Conservation (phyloP, 768 basidiomycete genomes). For the Clitopilus passeckerianus region DNA sequence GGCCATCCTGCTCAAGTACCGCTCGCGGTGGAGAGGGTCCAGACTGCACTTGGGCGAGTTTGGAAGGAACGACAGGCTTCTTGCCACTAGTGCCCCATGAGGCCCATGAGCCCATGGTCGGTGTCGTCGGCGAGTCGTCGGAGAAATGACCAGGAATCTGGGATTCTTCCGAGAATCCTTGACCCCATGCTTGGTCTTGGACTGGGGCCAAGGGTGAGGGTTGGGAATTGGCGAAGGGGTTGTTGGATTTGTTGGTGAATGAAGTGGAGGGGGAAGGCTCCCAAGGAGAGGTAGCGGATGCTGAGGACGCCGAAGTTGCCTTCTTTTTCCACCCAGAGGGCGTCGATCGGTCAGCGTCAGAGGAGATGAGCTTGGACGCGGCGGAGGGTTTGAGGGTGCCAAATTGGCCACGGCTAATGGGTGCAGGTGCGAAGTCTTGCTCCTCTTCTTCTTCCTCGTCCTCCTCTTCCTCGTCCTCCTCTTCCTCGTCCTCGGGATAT, state of each 20-base stretch:
- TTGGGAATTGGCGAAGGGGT: conserved; percentile 1
- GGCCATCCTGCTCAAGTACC: no score
- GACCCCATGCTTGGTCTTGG: not conserved
- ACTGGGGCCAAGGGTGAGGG: not conserved
- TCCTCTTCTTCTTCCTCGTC: not conserved
- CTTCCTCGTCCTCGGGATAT: not conserved
- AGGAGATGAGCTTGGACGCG: not conserved
- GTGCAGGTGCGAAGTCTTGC: not conserved
- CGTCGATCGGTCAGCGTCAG: not conserved
- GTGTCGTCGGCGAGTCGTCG: not conserved
- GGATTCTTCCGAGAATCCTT: conserved; percentile 2
- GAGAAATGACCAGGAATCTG: not conserved
- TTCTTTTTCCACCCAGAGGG: conserved; percentile 16
- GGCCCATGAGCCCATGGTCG: not conserved
- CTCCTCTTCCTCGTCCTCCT: not conserved
- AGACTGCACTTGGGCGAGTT: no score
- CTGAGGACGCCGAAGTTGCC: conserved; percentile 3
- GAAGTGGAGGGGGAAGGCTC: not conserved
- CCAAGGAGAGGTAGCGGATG: conserved; percentile 2
- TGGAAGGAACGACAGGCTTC: not conserved
- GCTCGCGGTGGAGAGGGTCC: no score
- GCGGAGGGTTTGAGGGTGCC: not conserved
- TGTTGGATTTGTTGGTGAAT: not conserved
- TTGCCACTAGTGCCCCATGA: not conserved
- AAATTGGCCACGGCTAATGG: not conserved